phyloP scores from a whole-genome alignment of 495 filamentous ascomycete genomes.

The Penicillium roqueforti region DNA sequence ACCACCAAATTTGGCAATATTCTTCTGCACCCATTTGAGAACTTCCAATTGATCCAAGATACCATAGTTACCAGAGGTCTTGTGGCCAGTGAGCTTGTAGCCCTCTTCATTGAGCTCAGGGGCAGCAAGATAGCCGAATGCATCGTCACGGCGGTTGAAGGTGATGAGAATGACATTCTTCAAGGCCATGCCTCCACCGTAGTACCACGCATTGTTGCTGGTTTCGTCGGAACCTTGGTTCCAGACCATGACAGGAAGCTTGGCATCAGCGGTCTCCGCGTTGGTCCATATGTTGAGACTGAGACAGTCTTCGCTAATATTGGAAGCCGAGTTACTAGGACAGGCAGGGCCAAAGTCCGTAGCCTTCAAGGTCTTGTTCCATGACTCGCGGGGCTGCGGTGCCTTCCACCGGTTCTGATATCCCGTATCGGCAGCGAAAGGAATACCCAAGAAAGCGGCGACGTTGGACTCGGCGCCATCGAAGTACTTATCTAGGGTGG shows the following conservation, averaged over 20 bases:
- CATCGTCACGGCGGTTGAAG: conserved; percentile 68
- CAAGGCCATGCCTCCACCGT: conserved; percentile 28
- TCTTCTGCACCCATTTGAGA: conserved; percentile 53
- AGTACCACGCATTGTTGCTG: conserved; percentile 20
- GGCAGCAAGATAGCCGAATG: conserved; percentile 63
- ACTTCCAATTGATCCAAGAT: conserved; percentile 22
- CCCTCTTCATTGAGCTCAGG: conserved; percentile 45
- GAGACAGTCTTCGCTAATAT: conserved; percentile 31
- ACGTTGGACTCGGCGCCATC: conserved; percentile 49
- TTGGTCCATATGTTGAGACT: conserved; percentile 31
- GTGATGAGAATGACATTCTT: conserved; percentile 58
- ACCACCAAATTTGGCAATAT: conserved; percentile 57
- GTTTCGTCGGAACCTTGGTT: conserved; percentile 31
- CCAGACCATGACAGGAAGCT: conserved; percentile 29
- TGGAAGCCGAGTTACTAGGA: conserved; percentile 10
- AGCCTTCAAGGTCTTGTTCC: conserved; percentile 26
- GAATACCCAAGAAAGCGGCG: conserved; percentile 27
- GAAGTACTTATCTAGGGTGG: conserved; percentile 25
- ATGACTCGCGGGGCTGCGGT: conserved; percentile 22
- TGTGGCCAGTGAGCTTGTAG: conserved; percentile 27
- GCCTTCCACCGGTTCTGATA: conserved; percentile 31
- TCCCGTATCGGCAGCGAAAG: conserved; percentile 27
- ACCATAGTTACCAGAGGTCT: conserved; percentile 43
- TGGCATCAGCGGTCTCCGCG: conserved; percentile 21
- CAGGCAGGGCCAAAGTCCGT: conserved; percentile 21